Evolutionary conservation across 257 asterid species (phyloP).

Genomic region (Solanum pimpinellifolium): DNA sequence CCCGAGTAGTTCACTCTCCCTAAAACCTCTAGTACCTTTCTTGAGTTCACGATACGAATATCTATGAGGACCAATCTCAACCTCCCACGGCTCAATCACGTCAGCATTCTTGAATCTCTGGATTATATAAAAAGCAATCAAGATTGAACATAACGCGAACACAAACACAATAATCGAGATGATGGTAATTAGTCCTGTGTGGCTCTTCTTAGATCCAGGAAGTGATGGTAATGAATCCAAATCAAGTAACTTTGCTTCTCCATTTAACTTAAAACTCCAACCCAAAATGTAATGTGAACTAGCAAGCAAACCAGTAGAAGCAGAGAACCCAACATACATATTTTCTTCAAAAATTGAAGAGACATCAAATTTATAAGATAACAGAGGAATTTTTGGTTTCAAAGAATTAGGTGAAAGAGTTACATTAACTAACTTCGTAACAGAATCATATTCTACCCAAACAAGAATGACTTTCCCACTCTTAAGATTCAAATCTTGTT

Average conservation of each 20-base stretch:
- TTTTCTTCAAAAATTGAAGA: slow-evolving; percentile 22
- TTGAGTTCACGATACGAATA: slow-evolving; percentile 22
- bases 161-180: background rate
- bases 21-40: slow-evolving; percentile 23
- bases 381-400: slow-evolving; percentile 34
- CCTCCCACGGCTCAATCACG: slow-evolving; percentile 36
- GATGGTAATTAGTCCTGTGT: background rate
- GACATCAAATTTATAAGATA: slow-evolving; percentile 31
- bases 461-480: slow-evolving; percentile 32
- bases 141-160: background rate
- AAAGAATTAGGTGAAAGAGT: slow-evolving; percentile 33
- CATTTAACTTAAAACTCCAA: slow-evolving; percentile 37
- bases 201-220: slow-evolving; percentile 14
- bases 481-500: slow-evolving; percentile 26
- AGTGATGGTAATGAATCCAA: slow-evolving; percentile 20
- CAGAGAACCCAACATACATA: slow-evolving; percentile 64
- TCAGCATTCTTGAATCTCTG: slow-evolving; percentile 8
- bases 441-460: slow-evolving; percentile 57
- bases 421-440: slow-evolving; percentile 22
- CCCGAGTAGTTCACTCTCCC: slow-evolving; percentile 32
- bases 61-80: slow-evolving; percentile 39
- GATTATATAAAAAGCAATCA: background rate
- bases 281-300: slow-evolving; percentile 55
- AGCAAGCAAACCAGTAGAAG: slow-evolving; percentile 51
- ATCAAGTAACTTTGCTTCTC: background rate